These are phyloP conservation scores for Saturnispora kantuleensis DNA, from an alignment of 805 yeast species.

Conservation along the genomic window DNA sequence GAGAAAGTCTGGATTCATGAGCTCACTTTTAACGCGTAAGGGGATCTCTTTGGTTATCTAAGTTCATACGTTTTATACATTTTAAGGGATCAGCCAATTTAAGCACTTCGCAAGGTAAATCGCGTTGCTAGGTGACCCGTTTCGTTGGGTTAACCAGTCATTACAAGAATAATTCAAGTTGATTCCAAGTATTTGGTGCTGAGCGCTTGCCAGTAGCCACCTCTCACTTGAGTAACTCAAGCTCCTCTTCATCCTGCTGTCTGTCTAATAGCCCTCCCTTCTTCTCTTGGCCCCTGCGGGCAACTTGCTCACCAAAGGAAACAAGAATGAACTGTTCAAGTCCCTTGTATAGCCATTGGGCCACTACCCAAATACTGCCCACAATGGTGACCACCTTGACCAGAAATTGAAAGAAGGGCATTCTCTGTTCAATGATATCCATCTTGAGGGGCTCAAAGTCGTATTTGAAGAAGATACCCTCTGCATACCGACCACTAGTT, in stretches of 20 bases:
- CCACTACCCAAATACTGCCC: slow-evolving; percentile 70
- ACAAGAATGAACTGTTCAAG: slow-evolving; percentile 45
- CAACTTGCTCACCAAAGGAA: slow-evolving; percentile 48
- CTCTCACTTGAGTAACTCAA: not conserved
- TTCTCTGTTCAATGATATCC: slow-evolving; percentile 56
- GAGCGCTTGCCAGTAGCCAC: too few species aligned
- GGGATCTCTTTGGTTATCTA: too few species aligned
- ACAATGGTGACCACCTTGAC: slow-evolving; percentile 69
- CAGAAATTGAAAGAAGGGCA: slow-evolving; percentile 69
- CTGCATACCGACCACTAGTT: slow-evolving; percentile 29
- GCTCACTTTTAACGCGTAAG: too few species aligned
- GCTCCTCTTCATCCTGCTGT: slow-evolving; percentile 19
- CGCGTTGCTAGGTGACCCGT: too few species aligned
- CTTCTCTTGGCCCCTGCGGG: slow-evolving; percentile 38
- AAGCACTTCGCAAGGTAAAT: too few species aligned
- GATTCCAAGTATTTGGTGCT: too few species aligned
- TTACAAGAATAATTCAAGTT: too few species aligned
- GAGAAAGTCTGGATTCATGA: too few species aligned
- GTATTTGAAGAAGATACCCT: slow-evolving; percentile 78
- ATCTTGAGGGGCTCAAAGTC: slow-evolving; percentile 83
- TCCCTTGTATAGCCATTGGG: slow-evolving; percentile 53
- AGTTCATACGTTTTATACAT: too few species aligned
- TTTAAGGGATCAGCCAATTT: too few species aligned
- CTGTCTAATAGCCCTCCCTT: slow-evolving; percentile 24
- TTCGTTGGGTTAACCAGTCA: too few species aligned